Evolutionary conservation across 2,329 filamentous ascomycete genomes (phyloP), one percentile per base, ranked within the genome.

Genomic region (Aciculosporium take): DNA sequence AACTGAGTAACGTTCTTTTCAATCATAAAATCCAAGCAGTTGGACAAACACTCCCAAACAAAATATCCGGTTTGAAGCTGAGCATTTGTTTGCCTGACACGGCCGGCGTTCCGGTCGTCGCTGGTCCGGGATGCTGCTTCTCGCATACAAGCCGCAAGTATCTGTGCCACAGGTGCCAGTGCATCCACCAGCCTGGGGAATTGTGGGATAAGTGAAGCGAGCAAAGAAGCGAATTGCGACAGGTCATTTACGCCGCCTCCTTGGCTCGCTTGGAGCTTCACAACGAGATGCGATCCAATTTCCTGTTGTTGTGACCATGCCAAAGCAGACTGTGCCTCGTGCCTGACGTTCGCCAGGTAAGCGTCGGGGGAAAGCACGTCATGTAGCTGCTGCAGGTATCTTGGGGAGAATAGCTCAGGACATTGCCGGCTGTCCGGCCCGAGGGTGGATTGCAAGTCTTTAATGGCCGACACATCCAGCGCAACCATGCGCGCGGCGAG

Each of bases 1-100:
- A 79, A 57, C 37, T 63, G 63, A 8, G 71, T 75, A 32, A 72
- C 64, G 42, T 69, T 67, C 49, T 74, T 78, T 24, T 76, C 72
- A 33, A 78, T 66, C 41, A 71, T 62, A 3, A 49, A 48, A 3
- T 61, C 59, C 13, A 79, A 50, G 4, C 63, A 62, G 5, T 50
- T 49, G 1, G 68, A 66, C 29, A 68, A 59, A 9, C 57, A 46
- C 15, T 54, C 53, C 50, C 69, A 76, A 23, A 69, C 60, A 2
- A 56, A 47, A 41, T 71, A 58, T 1, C 63, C 67, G 32, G 60
- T 47, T 42, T 48, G 56, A 43, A 72, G 46, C 31, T 59, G 59
- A 17, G 56, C 51, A 37, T 52, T 56, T 15, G 54, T 53, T 3
- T 54, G 54, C 1, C 39, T 21, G 13, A 45, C 32, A 30, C 48